A percentile compares a stretch with the other conserved stretches of the same genome.
These are phyloP conservation scores for Colletotrichum godetiae DNA, from an alignment of 2,329 filamentous ascomycete species.

Conservation along the genomic window DNA sequence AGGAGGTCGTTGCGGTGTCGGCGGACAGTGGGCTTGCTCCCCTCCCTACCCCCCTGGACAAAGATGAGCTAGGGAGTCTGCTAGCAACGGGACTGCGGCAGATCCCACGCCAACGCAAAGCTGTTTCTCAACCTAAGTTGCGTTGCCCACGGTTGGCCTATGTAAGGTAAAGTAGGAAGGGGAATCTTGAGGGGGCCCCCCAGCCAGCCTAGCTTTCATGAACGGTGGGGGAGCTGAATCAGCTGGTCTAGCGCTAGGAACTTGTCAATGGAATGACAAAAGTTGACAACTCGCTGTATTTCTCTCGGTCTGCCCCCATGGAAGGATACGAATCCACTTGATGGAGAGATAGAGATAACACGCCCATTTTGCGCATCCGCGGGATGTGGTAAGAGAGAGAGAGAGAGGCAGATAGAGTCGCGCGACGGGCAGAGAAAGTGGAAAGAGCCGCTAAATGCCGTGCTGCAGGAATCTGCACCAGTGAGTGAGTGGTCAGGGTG, in stretches of 20 bases:
- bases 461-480: slow-evolving; percentile 27
- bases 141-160: neutral
- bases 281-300: neutral
- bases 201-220: neutral
- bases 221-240: neutral
- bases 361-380: neutral
- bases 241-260: neutral
- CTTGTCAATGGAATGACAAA: neutral
- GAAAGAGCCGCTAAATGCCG: slow-evolving; percentile 28
- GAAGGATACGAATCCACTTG: neutral
- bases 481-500: neutral
- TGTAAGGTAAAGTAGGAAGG: neutral
- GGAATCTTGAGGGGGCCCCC: neutral
- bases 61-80: slow-evolving; percentile 26
- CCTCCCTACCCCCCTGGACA: neutral
- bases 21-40: neutral
- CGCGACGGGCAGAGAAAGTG: neutral
- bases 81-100: slow-evolving; percentile 27
- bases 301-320: neutral
- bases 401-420: neutral
- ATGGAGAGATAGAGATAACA: neutral
- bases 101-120: slow-evolving; percentile 12
- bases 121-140: neutral
- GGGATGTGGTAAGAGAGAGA: neutral
- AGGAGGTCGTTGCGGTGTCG: slow-evolving; percentile 19